Conservation (phyloP, 2,329 filamentous ascomycete species). For the Endocalyx cinctus region DNA sequence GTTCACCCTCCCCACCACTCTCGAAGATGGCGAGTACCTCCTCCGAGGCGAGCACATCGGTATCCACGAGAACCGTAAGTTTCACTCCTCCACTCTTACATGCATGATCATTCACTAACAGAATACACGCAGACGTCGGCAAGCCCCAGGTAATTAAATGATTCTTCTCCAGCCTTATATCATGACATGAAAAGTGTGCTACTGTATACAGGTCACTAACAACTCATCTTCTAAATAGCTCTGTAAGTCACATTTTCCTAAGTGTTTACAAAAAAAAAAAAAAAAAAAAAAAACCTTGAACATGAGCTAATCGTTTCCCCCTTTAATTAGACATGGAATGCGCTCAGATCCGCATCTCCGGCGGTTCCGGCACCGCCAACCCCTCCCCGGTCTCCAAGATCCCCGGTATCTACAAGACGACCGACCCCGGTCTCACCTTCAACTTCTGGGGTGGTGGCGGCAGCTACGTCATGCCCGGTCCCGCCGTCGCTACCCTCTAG, state of each 20-base stretch:
- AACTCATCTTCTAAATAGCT: too few species aligned
- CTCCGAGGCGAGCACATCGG: constrained; percentile 42
- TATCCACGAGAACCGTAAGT: constrained; percentile 33
- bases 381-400: constrained; percentile 29
- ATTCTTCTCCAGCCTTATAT: too few species aligned
- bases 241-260: too few species aligned
- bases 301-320: too few species aligned
- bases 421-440: constrained; percentile 20
- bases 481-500: constrained; percentile 10
- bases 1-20: constrained; percentile 37
- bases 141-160: constrained; percentile 21
- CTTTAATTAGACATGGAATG: constrained; percentile 21
- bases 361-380: constrained; percentile 14
- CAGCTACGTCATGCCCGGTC: constrained; percentile 22
- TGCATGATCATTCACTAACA: constrained; percentile 6
- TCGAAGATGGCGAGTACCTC: constrained; percentile 39
- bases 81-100: background rate
- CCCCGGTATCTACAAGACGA: constrained; percentile 32
- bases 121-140: constrained; percentile 18
- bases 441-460: constrained; percentile 20
- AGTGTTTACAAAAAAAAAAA: too few species aligned
- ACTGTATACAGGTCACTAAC: too few species aligned
- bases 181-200: too few species aligned
- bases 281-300: too few species aligned
- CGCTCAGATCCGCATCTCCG: constrained; percentile 19